Base-by-base conservation (phyloP, 1,284 basidiomycete genomes). In the Earliella scabrosa region DNA sequence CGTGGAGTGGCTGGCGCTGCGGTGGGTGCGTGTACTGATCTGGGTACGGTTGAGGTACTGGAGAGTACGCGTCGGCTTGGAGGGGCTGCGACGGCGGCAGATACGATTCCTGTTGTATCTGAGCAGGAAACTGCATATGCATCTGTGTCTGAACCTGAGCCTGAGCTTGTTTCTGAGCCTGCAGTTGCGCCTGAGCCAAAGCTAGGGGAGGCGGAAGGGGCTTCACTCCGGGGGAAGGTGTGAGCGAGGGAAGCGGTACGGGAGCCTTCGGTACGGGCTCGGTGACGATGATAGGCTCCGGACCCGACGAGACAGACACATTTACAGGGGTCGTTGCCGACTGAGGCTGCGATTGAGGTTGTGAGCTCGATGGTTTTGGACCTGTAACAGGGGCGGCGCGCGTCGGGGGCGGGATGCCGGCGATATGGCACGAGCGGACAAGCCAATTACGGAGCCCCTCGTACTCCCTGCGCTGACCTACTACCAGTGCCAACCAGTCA, bases 401-500 rank as follows among this genome's bases (percentile, higher is more conserved):
- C 14, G 23, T 18, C 8, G 54, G 54, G 20, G 36, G 29, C 5
- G 41, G 27, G 6, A 56, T n/a, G 3, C 54, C 54, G 11, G 54
- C 54, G 48, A 41, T 39, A 21, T 50, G 44, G 48, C 54, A 56
- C 16, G 54, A 46, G 44, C 54, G 54, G 10, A 50, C 48, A 11
- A 56, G 54, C 54, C 54, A 56, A 38, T 45, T 45, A 11, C 54
- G 54, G 8, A 56, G 48, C 2, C 43, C 54, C 27, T 56, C 54
- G 38, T 56, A 56, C 21, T 56, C 48, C 24, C 44, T 31, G 29
- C 54, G 54, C 16, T 56, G 54, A 20, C 47, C 53, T 55, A 34
- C 18, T 11, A 13, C 3, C 13, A 29, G 24, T n/a, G n/a, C n/a
- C n/a, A n/a, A n/a, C n/a, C n/a, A n/a, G n/a, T n/a, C n/a, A n/a